phyloP scores from a whole-genome alignment of 129 eudicot genomes.

The Mikania micrantha region DNA sequence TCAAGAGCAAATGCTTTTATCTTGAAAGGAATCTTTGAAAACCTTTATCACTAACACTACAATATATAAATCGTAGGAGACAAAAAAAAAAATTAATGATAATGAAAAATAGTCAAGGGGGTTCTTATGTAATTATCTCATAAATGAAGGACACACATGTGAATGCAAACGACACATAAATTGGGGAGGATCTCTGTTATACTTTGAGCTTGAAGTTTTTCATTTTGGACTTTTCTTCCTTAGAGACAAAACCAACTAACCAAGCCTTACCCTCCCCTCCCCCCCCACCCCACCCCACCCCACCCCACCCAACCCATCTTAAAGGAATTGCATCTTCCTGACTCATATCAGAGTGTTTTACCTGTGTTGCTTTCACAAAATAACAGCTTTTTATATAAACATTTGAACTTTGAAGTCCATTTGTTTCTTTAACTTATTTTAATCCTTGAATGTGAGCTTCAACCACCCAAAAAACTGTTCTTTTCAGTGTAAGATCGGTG shows the following conservation, averaged over 20 bases:
- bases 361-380: constrained; percentile 24
- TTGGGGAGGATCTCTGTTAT: constrained; percentile 39
- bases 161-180: not conserved
- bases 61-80: not conserved
- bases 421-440: not conserved
- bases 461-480: constrained; percentile 34
- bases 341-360: constrained; percentile 36
- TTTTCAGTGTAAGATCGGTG: constrained; percentile 3
- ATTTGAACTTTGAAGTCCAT: constrained; percentile 23
- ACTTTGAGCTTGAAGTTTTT: constrained; percentile 26
- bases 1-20: constrained; percentile 10
- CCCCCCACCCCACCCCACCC: not conserved
- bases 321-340: constrained; percentile 21
- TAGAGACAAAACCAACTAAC: constrained; percentile 29
- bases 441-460: constrained; percentile 23
- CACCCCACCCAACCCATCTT: not conserved
- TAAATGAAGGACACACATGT: constrained; percentile 5
- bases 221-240: constrained; percentile 32
- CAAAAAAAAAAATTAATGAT: constrained; percentile 2
- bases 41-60: constrained; percentile 19
- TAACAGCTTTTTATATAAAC: constrained; percentile 35
- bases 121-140: not conserved
- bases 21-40: constrained; percentile 5
- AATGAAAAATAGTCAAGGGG: constrained; percentile 8
- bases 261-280: not conserved